phyloP scores from a whole-genome alignment of 2,329 filamentous ascomycete genomes.

The Penicillium sp. region DNA sequence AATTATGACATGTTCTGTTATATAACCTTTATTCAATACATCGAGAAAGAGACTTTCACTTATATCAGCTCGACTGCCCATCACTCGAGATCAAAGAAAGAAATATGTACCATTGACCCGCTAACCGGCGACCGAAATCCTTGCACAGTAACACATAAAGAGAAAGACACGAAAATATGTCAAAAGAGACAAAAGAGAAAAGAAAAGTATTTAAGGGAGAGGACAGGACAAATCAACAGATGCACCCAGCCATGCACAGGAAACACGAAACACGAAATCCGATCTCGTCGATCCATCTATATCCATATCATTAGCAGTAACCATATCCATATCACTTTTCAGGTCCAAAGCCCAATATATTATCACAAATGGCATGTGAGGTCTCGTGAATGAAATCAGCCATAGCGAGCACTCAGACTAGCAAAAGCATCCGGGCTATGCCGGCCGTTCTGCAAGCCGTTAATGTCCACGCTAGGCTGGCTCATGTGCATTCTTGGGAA shows the following conservation, averaged over 20 bases:
- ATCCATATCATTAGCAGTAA: slow-evolving; percentile 13
- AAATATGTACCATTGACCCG: slow-evolving; percentile 7
- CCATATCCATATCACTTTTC: slow-evolving; percentile 3
- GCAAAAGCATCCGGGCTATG: slow-evolving; percentile 51
- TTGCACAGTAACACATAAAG: slow-evolving; percentile 2
- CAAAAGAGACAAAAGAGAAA: background rate
- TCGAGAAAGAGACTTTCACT: background rate
- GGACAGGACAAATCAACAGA: slow-evolving; percentile 12
- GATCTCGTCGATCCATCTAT: slow-evolving; percentile 15
- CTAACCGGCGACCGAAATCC: slow-evolving; percentile 1
- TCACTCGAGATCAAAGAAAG: background rate
- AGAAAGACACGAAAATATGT: background rate
- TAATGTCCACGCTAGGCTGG: slow-evolving; percentile 47
- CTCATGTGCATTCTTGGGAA: slow-evolving; percentile 40
- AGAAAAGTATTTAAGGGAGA: slow-evolving; percentile 4
- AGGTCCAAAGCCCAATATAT: background rate
- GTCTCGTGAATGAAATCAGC: slow-evolving; percentile 19
- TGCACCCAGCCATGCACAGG: slow-evolving; percentile 12
- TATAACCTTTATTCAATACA: background rate
- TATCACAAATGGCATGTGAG: slow-evolving; percentile 2
- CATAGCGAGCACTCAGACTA: slow-evolving; percentile 45
- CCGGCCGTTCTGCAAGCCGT: slow-evolving; percentile 43
- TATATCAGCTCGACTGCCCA: background rate
- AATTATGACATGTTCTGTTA: background rate
- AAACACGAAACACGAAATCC: slow-evolving; percentile 2